Evolutionary conservation across 2,329 filamentous ascomycete genomes (phyloP), one percentile per base, ranked within the genome.

Genomic region (Fusarium tuaranense): DNA sequence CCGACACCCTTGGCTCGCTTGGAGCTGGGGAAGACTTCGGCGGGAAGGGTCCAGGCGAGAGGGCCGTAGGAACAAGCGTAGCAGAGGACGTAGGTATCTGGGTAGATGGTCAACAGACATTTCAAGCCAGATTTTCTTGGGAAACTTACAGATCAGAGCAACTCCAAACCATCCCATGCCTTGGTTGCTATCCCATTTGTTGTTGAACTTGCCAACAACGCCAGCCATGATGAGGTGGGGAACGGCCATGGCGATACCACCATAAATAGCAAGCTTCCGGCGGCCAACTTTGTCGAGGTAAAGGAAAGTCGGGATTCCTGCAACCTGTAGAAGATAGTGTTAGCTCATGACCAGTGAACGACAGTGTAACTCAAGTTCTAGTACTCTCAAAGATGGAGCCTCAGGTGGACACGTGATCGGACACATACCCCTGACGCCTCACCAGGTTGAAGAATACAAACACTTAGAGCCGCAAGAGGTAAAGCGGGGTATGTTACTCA

Each of bases 1-100:
- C 79, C 82, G 1, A 84, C 82, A 3, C 84, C 83, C 67, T 84
- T 84, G 0, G 82, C 79, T 5, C 83, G 76, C 10, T 71, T 80
- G 0, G 82, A 77, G n/a, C 70, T 82, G 0, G 82, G 78, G 62
- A 83, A 85, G 1, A 84, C 77, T 51, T 85, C 84, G 1, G 82
- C 72, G 0, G 82, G 82, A 0, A 85, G 72, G 2, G 79, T 78
- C 83, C 82, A 85, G 0, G 76, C 80, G 2, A 84, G 72, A 2
- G 82, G 82, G 1, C 78, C 79, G 34, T 82, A 84, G 0, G 81
- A 79, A 14, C 70, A 60, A 9, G 76, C 82, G 38, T 78, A 78
- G 32, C 78, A 78, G 16, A 85, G 80, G 9, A 75, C 69, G 2
- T 74, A 72, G 13, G 68, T 70, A 14, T 75, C 73, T 72, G 2